phyloP scores from a whole-genome alignment of 768 basidiomycete species.

The Saitozyma podzolica region DNA sequence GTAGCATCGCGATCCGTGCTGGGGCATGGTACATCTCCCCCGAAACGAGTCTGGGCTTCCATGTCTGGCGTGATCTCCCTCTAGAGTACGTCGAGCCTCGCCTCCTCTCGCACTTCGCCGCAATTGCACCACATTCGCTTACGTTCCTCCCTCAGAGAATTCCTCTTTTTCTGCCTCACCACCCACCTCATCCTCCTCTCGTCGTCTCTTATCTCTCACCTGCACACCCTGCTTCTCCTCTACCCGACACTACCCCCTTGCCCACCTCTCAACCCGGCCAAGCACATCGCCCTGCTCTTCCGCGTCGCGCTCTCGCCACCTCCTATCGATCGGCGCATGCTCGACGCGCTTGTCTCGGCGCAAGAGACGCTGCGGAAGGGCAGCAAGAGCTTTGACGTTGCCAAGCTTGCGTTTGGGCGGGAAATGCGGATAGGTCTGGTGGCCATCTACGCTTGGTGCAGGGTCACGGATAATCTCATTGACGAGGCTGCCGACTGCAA shows the following conservation, averaged over 20 bases:
- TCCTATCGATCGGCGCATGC: conserved; percentile 18
- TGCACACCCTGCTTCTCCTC: conserved; percentile 65
- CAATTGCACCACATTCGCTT: not conserved
- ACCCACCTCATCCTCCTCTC: conserved; percentile 44
- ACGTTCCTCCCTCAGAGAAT: conserved; percentile 33
- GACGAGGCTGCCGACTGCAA: conserved; percentile 26
- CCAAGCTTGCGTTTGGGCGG: conserved; percentile 47
- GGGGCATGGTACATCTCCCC: conserved; percentile 42
- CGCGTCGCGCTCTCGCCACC: conserved; percentile 40
- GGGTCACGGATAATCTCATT: conserved; percentile 48
- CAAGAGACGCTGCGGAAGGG: conserved; percentile 42
- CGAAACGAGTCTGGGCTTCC: conserved; percentile 29
- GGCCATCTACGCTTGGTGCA: conserved; percentile 49
- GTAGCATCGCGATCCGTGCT: conserved; percentile 39
- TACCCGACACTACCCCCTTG: conserved; percentile 59
- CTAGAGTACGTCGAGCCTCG: conserved; percentile 39
- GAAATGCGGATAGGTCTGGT: conserved; percentile 48
- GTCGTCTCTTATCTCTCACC: conserved; percentile 45
- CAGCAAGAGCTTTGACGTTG: conserved; percentile 51
- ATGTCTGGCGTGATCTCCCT: conserved; percentile 43
- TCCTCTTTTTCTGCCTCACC: conserved; percentile 46
- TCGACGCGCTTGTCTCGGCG: conserved; percentile 26
- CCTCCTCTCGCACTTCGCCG: not conserved
- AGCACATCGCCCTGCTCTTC: conserved; percentile 39
- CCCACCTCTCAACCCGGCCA: conserved; percentile 35